Base-by-base conservation (phyloP, 305 asterid species). In the Ilex paraguariensis region DNA sequence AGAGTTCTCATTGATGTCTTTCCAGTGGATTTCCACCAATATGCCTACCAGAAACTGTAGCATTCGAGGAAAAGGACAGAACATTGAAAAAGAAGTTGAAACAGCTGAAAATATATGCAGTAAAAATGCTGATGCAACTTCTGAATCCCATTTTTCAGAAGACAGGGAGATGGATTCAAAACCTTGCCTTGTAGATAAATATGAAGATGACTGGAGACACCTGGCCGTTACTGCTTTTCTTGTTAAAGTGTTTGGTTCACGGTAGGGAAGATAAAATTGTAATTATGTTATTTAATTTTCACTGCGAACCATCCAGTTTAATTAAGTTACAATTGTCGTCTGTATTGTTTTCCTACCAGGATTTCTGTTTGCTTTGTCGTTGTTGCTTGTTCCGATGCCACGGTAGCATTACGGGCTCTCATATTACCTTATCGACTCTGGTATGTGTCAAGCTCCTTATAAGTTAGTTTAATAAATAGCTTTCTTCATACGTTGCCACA, bases 371-470 rank as follows among this genome's bases (percentile, higher is more conserved):
- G 97, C 81, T 92, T 92, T 62, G 70, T 85, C 60, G 65, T 87
- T 71, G 88, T 87, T 78, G 95, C 98, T 77, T 87, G 91, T 78
- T 92, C 98, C 56, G 97, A 89, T 72, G 91, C 96, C 70, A 92
- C 98, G 11, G 84, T 89, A 69, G 81, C 91, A 63, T 69, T 89
- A 68, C 85, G 96, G 79, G 98, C 95, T 71, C 87, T 92, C 64
- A 74, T 89, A 81, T 71, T 92, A 79, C 96, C 98, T 64, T 79
- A 66, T 69, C 86, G 86, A 65, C 81, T 84, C 46, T 92, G 98
- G 98, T 92, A 73, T 12, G 80, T 68, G 10, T 61, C 57, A 54
- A 49, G 53, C 53, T 12, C 7, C 16, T 49, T 4, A 49, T 49
- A 49, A 11, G 14, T 49, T 36, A 36, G 42, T 36, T 5, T 36